Base-by-base conservation (phyloP, 2,329 filamentous ascomycete genomes). In the Talaromyces marneffei region DNA sequence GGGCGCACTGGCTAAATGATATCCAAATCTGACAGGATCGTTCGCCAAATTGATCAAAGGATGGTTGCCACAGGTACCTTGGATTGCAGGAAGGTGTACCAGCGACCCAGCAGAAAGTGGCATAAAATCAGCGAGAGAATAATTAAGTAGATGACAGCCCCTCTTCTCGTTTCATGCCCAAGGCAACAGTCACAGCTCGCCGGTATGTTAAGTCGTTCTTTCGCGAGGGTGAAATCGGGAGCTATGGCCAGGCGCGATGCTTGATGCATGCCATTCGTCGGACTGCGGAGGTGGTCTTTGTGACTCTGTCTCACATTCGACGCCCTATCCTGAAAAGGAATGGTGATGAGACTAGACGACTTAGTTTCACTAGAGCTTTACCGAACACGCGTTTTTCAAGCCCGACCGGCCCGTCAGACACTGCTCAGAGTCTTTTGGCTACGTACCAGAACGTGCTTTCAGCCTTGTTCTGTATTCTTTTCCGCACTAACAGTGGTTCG, bases 201-300 rank as follows among this genome's bases (percentile, higher is more conserved):
- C 16, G 44, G 9, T n/a, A 14, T 53, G 5, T 40, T 20, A 20
- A 39, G 16, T 54, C 18, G 1, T 7, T 27, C 20, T 29, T 27
- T 20, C 35, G 52, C 14, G 20, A 27, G 61, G 61, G 57, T 23
- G 14, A 59, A 59, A 25, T 46, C 61, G 57, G 61, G 50, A 60
- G 57, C 61, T 60, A 57, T 59, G 48, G 57, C 57, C 54, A 57
- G 29, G 37, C 23, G 37, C 37, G 29, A 50, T 20, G 40, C 52
- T 31, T 54, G 53, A 52, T 56, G 61, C 61, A 57, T n/a, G 37
- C 61, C 57, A 63, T 60, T 63, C 57, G 50, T 53, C 61, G 57
- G 50, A 46, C 27, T 63, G 57, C 35, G 57, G 57, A 59, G 52
- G 31, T 54, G 2, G 20, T 16, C 31, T 54, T 54, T 37, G 50